Conservation (phyloP, 306 rosid species). For the Quillaja saponaria region DNA sequence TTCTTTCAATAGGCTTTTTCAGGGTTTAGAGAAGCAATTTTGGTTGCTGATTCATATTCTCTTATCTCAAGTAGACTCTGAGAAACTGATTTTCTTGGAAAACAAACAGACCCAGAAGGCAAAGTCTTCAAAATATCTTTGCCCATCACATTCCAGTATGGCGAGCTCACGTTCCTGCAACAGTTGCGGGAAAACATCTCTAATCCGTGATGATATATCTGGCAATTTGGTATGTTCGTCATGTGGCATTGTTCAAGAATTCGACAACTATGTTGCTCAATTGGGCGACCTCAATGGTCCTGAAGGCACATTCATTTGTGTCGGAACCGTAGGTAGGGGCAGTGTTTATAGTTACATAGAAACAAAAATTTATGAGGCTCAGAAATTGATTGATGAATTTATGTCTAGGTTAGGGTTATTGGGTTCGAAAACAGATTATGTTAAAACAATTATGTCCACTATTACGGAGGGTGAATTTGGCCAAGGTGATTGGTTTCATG, state of each 20-base stretch:
- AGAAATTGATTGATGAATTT: slow-evolving; percentile 43
- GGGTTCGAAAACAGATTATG: slow-evolving; percentile 29
- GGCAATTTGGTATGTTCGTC: slow-evolving; percentile 38
- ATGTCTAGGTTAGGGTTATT: slow-evolving; percentile 45
- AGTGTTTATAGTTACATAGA: slow-evolving; percentile 41
- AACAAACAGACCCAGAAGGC: not conserved
- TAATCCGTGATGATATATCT: slow-evolving; percentile 44
- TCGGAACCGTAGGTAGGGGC: slow-evolving; percentile 62
- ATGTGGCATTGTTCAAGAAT: slow-evolving; percentile 55
- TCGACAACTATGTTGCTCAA: slow-evolving; percentile 54
- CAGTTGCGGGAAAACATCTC: slow-evolving; percentile 42
- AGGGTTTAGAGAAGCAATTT: not conserved
- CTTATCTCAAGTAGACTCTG: too few species aligned
- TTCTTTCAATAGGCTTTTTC: not conserved
- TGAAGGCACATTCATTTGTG: slow-evolving; percentile 53
- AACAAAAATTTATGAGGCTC: slow-evolving; percentile 49
- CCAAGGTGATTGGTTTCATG: slow-evolving; percentile 61
- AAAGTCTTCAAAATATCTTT: not conserved
- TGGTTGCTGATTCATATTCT: not conserved
- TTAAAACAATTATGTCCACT: slow-evolving; percentile 43
- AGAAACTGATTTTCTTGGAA: not conserved
- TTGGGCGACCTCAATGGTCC: slow-evolving; percentile 54
- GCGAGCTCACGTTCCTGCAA: slow-evolving; percentile 32
- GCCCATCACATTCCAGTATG: slow-evolving; percentile 11
- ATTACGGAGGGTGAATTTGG: slow-evolving; percentile 72